A percentile compares a stretch with the other conserved stretches of the same genome.
phyloP scores from a whole-genome alignment of 2,329 filamentous ascomycete species.

The Clonostachys rhizophaga region DNA sequence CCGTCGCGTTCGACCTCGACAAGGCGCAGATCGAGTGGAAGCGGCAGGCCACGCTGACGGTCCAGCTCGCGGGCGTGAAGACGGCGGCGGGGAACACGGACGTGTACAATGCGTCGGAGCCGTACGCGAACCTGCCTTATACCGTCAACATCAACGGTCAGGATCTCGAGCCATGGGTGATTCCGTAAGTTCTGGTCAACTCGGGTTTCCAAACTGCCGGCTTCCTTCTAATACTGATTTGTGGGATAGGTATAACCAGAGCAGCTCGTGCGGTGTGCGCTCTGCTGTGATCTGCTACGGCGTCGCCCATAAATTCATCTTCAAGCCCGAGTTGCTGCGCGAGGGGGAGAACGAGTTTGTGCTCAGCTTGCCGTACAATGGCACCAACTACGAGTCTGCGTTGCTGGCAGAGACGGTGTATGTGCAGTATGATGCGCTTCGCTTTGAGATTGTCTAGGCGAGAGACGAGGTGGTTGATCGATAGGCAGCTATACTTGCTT shows the following conservation, averaged over 20 bases:
- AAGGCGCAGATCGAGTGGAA: constrained; percentile 31
- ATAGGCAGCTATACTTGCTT: too few relatives aligned
- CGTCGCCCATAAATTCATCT: constrained; percentile 53
- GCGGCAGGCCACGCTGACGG: constrained; percentile 49
- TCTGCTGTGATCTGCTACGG: constrained; percentile 60
- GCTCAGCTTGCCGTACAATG: constrained; percentile 54
- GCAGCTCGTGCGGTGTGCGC: constrained; percentile 52
- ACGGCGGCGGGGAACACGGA: constrained; percentile 59
- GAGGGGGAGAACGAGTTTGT: constrained; percentile 50
- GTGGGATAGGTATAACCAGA: constrained; percentile 4
- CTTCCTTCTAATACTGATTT: too few relatives aligned
- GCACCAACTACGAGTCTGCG: constrained; percentile 53
- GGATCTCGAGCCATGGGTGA: constrained; percentile 46
- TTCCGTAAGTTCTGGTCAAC: constrained; percentile 33
- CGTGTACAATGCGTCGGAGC: constrained; percentile 44
- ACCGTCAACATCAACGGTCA: constrained; percentile 31
- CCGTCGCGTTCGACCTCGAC: constrained; percentile 44
- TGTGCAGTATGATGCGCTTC: constrained; percentile 61
- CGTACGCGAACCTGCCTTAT: constrained; percentile 47
- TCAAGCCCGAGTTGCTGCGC: constrained; percentile 41
- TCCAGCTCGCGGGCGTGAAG: constrained; percentile 60
- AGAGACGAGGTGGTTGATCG: too few relatives aligned
- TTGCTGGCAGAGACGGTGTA: constrained; percentile 50
- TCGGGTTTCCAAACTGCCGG: too few relatives aligned
- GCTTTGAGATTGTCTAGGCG: constrained; percentile 41